Base-by-base conservation (phyloP, 805 yeast genomes). In the Kuraishia borneana region DNA sequence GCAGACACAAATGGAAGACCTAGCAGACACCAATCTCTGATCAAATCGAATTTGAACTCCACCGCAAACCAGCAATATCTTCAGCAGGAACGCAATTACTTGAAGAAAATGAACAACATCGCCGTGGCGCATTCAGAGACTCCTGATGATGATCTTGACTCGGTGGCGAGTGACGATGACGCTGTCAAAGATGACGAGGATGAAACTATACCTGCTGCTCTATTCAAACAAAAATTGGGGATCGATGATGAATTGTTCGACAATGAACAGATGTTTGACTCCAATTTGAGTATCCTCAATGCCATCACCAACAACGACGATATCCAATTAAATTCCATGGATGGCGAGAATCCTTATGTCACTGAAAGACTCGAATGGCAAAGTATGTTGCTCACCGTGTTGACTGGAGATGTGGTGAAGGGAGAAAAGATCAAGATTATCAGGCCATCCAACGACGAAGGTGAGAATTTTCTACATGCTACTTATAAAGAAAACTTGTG, bases 281-380 rank as follows among this genome's bases (percentile, higher is more conserved):
- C 60, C 3, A 63, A 41, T 45, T 57, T 45, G 38, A 51, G 30
- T 10, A 33, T 55, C 17, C 36, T 55, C 17, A 59, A 55, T 20
- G 35, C 53, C n/a, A 32, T 54, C 12, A 48, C 54, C 23, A 51
- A 46, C 27, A 44, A 70, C 55, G 57, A 56, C 38, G 60, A 56
- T 34, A 52, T 53, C 18, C 58, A 54, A 30, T 34, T 55, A 13
- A 46, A 50, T 28, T 31, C 33, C 8, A 31, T 33, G n/a, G 36
- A 33, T 27, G 36, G 26, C 10, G 32, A 33, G 26, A 33, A 33
- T 19, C 36, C 70, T 1, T 59, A 60, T 10, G 75, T 79, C 6
- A 47, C 76, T 8, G 96, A 87, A 50, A 67, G 97, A 32, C 61
- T 88, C 9, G 95, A 87, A 56, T 92, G 98, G 98, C 97, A 92